These are phyloP conservation scores for Amanita pseudoporphyria DNA, from an alignment of 768 basidiomycete genomes.

Conservation along the genomic window DNA sequence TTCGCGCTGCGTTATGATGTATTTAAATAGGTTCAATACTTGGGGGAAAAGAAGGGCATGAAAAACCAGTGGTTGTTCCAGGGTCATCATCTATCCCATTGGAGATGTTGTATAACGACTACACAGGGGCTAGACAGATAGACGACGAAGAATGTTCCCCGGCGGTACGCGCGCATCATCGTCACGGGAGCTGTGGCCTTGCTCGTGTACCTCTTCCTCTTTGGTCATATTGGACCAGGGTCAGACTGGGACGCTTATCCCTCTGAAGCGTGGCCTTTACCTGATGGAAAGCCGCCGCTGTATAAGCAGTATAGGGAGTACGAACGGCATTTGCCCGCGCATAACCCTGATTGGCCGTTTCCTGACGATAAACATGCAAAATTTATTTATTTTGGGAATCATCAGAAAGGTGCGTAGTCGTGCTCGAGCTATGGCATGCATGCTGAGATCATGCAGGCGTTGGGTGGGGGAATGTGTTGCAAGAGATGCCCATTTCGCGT, in stretches of 20 bases:
- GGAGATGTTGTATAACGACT: too few relatives aligned
- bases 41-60: too few relatives aligned
- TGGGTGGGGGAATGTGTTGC: conserved; percentile 7
- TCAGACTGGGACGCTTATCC: not conserved
- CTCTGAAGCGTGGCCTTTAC: not conserved
- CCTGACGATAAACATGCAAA: conserved; percentile 31
- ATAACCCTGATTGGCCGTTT: conserved; percentile 34
- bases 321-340: conserved; percentile 38
- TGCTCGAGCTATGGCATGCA: not conserved
- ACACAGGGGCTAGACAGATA: too few relatives aligned
- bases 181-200: not conserved
- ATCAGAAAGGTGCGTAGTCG: not conserved
- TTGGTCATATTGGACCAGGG: not conserved
- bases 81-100: too few relatives aligned
- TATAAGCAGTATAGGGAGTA: conserved; percentile 26
- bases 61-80: too few relatives aligned
- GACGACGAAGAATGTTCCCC: too few relatives aligned
- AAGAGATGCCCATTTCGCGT: conserved; percentile 7
- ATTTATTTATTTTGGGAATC: conserved; percentile 5
- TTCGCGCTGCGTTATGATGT: too few relatives aligned
- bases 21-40: too few relatives aligned
- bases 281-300: conserved; percentile 1
- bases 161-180: not conserved
- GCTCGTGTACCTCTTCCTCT: not conserved
- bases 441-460: not conserved